Evolutionary conservation across 768 basidiomycete genomes (phyloP).

Genomic region (Naematelia aurantialba): DNA sequence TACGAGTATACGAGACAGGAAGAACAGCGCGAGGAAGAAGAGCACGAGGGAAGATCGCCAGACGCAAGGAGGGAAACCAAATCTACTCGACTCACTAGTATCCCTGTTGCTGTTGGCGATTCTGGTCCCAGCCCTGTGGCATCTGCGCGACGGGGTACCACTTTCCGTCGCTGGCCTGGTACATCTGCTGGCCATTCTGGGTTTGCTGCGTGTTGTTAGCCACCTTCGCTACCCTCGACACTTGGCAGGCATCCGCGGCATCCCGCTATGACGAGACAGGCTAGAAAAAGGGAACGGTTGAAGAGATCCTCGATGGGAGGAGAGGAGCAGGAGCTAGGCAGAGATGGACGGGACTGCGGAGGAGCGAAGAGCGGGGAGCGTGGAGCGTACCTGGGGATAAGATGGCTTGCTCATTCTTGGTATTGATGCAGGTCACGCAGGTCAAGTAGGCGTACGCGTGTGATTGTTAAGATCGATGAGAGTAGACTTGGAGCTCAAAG

Average conservation of each 20-base stretch:
- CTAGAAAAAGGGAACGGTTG: neutral
- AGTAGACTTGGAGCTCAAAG: too few species aligned
- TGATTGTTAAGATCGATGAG: too few species aligned
- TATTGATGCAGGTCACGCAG: neutral
- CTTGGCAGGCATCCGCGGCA: too few species aligned
- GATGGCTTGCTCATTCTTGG: neutral
- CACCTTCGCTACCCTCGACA: too few species aligned
- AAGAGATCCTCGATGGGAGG: neutral
- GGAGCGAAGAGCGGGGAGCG: neutral
- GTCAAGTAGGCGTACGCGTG: neutral
- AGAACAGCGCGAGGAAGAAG: too few species aligned
- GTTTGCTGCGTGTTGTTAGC: too few species aligned
- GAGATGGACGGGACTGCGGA: too few species aligned
- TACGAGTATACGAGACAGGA: too few species aligned
- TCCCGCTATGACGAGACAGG: neutral
- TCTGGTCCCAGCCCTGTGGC: conserved; percentile 9
- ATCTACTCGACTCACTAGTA: neutral
- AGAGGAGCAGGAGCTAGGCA: neutral
- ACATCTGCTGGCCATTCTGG: conserved; percentile 2
- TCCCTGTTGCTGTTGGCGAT: neutral
- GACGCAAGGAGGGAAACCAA: neutral
- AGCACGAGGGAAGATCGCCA: neutral
- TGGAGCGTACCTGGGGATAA: neutral
- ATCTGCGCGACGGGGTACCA: conserved; percentile 7
- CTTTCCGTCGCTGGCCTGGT: conserved; percentile 8